These are phyloP conservation scores for Angomonas ambiguus DNA, from an alignment of 208 protist species.

Conservation along the genomic window DNA sequence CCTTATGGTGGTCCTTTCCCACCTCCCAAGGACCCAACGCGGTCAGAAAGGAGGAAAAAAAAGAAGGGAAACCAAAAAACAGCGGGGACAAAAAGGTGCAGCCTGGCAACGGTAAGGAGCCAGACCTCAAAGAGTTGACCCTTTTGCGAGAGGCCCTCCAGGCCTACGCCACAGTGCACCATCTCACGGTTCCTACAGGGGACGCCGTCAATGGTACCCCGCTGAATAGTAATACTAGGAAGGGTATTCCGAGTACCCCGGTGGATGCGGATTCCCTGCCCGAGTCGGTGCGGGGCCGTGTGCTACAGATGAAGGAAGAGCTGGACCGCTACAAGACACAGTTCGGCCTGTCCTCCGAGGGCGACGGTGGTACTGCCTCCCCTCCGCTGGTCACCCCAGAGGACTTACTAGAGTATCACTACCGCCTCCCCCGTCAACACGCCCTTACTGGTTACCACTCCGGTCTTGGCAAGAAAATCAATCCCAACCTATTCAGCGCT, in stretches of 20 bases:
- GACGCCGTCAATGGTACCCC: too few species aligned
- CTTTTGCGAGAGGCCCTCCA: neutral
- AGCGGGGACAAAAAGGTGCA: neutral
- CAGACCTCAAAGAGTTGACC: neutral
- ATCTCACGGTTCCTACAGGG: neutral
- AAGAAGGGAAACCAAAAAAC: neutral
- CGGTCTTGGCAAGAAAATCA: neutral
- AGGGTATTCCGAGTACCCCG: neutral
- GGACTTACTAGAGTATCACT: slow-evolving; percentile 1
- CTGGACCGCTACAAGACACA: neutral
- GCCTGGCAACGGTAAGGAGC: neutral
- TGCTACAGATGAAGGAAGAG: neutral
- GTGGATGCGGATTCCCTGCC: neutral
- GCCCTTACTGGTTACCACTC: neutral
- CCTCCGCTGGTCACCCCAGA: neutral
- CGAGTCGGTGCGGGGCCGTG: neutral
- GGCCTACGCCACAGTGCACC: neutral
- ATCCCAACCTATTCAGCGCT: neutral
- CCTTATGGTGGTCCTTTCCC: neutral
- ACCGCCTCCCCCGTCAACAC: neutral
- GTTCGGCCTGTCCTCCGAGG: neutral
- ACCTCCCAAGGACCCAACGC: neutral
- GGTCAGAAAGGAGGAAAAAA: neutral
- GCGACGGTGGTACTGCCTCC: neutral
- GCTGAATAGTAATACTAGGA: too few species aligned